Percentiles rank a stretch among this genome's conserved stretches.
Conservation (phyloP, 2,329 filamentous ascomycete species). For the Dothistroma pini region DNA sequence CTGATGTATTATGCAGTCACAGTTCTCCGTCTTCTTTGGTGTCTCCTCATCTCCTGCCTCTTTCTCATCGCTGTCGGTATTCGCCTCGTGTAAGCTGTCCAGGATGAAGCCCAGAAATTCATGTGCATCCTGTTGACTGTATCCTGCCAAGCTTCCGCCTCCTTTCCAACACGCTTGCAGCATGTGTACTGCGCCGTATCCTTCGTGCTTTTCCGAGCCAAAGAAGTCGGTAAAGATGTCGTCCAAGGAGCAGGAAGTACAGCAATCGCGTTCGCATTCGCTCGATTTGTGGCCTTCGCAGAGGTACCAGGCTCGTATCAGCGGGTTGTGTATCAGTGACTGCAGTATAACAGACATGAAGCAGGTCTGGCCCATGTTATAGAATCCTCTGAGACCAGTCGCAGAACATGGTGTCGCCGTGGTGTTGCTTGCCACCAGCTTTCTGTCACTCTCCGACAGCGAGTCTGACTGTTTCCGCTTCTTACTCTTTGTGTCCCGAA, state of each 20-base stretch:
- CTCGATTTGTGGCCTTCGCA: slow-evolving; percentile 79
- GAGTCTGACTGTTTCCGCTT: slow-evolving; percentile 58
- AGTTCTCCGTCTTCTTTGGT: slow-evolving; percentile 43
- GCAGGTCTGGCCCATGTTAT: slow-evolving; percentile 97
- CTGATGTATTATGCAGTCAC: slow-evolving; percentile 88
- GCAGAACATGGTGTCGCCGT: slow-evolving; percentile 77
- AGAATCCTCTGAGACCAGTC: slow-evolving; percentile 84
- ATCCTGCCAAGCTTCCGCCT: slow-evolving; percentile 65
- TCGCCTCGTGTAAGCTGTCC: slow-evolving; percentile 79
- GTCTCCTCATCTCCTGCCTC: slow-evolving; percentile 7
- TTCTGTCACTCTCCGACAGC: slow-evolving; percentile 57
- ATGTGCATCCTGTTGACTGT: slow-evolving; percentile 93
- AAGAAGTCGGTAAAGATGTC: slow-evolving; percentile 63
- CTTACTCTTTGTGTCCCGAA: slow-evolving; percentile 55
- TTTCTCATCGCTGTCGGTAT: slow-evolving; percentile 49
- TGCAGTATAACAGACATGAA: slow-evolving; percentile 97
- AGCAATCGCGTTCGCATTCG: slow-evolving; percentile 61
- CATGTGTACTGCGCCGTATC: slow-evolving; percentile 86
- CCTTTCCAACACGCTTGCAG: slow-evolving; percentile 87
- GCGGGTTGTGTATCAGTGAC: slow-evolving; percentile 86
- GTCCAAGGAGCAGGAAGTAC: slow-evolving; percentile 59
- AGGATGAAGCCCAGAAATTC: slow-evolving; percentile 96
- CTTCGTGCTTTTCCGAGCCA: slow-evolving; percentile 74
- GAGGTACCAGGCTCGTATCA: slow-evolving; percentile 88
- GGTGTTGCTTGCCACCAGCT: slow-evolving; percentile 74